Conservation (phyloP, 169 alveolate genomes). For the Eimeria acervulina region DNA sequence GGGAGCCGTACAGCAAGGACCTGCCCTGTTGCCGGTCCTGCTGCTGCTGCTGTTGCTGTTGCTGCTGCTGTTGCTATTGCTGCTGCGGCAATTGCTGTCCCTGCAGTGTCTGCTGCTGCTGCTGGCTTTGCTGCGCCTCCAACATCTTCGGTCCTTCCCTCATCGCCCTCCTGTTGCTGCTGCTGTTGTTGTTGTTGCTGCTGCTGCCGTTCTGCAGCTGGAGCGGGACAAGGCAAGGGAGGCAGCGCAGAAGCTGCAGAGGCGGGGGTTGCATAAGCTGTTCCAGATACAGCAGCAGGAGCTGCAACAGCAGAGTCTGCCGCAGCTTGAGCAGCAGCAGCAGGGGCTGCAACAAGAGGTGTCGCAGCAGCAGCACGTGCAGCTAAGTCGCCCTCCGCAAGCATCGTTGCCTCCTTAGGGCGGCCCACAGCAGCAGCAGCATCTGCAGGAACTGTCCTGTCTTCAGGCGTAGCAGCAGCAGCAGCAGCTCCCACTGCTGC, state of each 20-base stretch:
- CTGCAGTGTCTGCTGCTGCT: slow-evolving; percentile 3
- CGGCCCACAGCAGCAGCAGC: background rate
- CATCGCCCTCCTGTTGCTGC: background rate
- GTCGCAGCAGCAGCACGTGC: background rate
- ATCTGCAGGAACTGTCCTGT: background rate
- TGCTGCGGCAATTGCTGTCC: slow-evolving; percentile 15
- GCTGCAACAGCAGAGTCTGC: background rate
- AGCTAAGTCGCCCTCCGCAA: background rate
- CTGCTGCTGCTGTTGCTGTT: slow-evolving; percentile 32
- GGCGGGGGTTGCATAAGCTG: background rate
- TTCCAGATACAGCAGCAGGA: background rate
- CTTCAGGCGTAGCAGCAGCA: background rate
- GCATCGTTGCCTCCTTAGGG: background rate
- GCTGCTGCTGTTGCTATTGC: background rate
- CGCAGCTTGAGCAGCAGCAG: background rate
- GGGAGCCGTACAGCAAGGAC: slow-evolving; percentile 46
- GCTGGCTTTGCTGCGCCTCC: slow-evolving; percentile 25
- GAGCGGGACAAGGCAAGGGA: background rate
- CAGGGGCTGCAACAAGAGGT: background rate
- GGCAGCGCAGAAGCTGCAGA: background rate
- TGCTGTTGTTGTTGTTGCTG: slow-evolving; percentile 1
- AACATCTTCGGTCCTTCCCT: background rate
- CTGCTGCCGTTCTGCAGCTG: slow-evolving; percentile 23
- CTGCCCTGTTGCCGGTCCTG: background rate
- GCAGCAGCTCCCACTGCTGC: too few species aligned